These are phyloP conservation scores for Huntiella omanensis DNA, from an alignment of 2,329 filamentous ascomycete species.

Conservation along the genomic window DNA sequence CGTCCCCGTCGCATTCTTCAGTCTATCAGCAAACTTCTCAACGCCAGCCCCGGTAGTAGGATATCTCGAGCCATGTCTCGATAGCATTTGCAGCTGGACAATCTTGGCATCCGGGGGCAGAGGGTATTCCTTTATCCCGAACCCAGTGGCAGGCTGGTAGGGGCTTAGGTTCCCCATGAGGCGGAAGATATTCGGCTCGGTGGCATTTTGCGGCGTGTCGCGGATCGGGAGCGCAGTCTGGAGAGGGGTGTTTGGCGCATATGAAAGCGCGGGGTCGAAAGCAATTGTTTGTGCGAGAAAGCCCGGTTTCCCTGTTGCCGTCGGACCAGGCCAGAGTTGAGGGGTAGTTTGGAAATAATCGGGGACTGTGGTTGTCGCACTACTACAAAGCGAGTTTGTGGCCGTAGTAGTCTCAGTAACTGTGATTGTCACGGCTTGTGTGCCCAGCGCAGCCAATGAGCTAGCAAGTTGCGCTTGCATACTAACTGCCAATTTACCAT, in stretches of 20 bases:
- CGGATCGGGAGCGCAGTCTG: slow-evolving; percentile 51
- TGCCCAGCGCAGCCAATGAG: slow-evolving; percentile 10
- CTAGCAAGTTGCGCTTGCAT: neutral
- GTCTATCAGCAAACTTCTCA: slow-evolving; percentile 32
- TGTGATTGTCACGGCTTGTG: slow-evolving; percentile 10
- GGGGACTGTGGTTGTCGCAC: slow-evolving; percentile 27
- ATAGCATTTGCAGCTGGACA: slow-evolving; percentile 51
- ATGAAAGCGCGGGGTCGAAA: slow-evolving; percentile 41
- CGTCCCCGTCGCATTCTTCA: slow-evolving; percentile 33
- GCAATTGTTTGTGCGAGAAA: slow-evolving; percentile 55
- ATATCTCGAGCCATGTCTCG: slow-evolving; percentile 55
- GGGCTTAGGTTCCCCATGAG: slow-evolving; percentile 51
- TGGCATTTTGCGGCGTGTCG: slow-evolving; percentile 34
- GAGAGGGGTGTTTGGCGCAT: slow-evolving; percentile 49
- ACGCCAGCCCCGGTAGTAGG: slow-evolving; percentile 43
- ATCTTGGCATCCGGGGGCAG: slow-evolving; percentile 49
- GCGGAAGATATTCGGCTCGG: slow-evolving; percentile 37
- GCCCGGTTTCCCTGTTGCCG: slow-evolving; percentile 47
- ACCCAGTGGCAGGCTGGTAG: slow-evolving; percentile 53
- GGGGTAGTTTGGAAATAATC: slow-evolving; percentile 46
- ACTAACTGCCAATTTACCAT: neutral
- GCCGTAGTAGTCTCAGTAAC: slow-evolving; percentile 12
- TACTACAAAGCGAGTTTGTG: slow-evolving; percentile 13
- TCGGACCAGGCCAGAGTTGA: slow-evolving; percentile 44
- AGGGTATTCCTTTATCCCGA: slow-evolving; percentile 54